Conservation (phyloP, 2,329 filamentous ascomycete species). For the Fusarium chuoi region DNA sequence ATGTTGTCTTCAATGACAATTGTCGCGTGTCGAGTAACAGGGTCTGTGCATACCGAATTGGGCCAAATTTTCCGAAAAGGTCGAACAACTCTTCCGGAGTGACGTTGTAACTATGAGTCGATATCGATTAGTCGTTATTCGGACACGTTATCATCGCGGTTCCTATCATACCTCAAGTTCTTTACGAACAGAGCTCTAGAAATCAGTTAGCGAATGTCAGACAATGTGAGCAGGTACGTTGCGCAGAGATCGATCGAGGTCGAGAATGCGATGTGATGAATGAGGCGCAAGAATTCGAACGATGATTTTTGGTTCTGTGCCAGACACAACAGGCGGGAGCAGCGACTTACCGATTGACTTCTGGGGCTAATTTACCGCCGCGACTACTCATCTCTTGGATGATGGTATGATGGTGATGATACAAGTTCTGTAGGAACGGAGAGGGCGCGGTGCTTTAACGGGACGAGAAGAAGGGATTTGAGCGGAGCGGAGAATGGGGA, state of each 20-base stretch:
- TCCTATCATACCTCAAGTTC: conserved; percentile 85
- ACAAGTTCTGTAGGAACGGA: conserved; percentile 46
- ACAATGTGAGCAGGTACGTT: conserved; percentile 1
- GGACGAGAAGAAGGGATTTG: conserved; percentile 42
- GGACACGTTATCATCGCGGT: conserved; percentile 14
- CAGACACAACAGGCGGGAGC: neutral
- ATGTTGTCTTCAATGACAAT: neutral
- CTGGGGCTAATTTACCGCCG: conserved; percentile 95
- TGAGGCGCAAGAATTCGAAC: conserved; percentile 19
- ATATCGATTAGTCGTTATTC: conserved; percentile 62
- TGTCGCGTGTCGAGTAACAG: conserved; percentile 17
- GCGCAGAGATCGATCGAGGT: neutral
- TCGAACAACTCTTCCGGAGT: conserved; percentile 98
- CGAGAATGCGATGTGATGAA: conserved; percentile 17
- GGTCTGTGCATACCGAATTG: conserved; percentile 78
- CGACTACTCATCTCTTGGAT: conserved; percentile 94
- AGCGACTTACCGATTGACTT: conserved; percentile 87
- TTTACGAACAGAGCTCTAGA: conserved; percentile 98
- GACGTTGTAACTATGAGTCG: conserved; percentile 88
- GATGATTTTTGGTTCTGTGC: conserved; percentile 19
- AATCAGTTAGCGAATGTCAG: conserved; percentile 47
- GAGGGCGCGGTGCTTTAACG: conserved; percentile 43
- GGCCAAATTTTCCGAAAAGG: conserved; percentile 97
- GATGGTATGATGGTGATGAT: conserved; percentile 48
- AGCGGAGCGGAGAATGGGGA: conserved; percentile 45